phyloP scores from a whole-genome alignment of 2,329 filamentous ascomycete genomes.

The Bipolaris gigantea region DNA sequence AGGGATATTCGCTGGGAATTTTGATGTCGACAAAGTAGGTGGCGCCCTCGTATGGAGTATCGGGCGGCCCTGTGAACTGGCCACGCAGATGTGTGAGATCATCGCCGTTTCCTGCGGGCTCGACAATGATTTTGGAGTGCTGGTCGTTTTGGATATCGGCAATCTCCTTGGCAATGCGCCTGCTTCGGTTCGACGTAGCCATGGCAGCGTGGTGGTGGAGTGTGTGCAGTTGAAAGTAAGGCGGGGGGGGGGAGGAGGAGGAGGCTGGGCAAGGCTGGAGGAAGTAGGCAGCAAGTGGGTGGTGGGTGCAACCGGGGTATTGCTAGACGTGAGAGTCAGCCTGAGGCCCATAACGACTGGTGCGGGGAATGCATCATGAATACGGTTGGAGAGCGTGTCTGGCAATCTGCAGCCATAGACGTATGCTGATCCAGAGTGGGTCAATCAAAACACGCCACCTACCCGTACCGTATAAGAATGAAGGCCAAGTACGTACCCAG shows the following conservation, averaged over 20 bases:
- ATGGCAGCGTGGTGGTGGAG: conserved; percentile 43
- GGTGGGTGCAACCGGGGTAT: conserved; percentile 5
- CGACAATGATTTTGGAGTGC: conserved; percentile 74
- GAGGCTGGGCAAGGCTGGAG: conserved; percentile 6
- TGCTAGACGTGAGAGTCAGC: conserved; percentile 13
- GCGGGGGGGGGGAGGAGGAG: conserved; percentile 4
- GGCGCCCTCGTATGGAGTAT: conserved; percentile 90
- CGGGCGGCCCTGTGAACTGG: conserved; percentile 81
- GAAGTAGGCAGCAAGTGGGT: conserved; percentile 8
- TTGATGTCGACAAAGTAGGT: conserved; percentile 80
- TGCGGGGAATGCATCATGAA: conserved; percentile 7
- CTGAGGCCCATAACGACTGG: conserved; percentile 6
- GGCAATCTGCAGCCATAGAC: not conserved
- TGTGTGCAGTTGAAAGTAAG: not conserved
- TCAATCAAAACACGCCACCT: not conserved
- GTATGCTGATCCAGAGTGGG: not conserved
- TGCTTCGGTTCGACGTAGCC: conserved; percentile 57
- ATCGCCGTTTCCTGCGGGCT: conserved; percentile 62
- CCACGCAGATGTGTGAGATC: conserved; percentile 83
- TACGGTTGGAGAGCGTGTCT: conserved; percentile 19
- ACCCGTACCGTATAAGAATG: not conserved
- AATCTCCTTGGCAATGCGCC: conserved; percentile 74
- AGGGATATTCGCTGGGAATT: conserved; percentile 88
- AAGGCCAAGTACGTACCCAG: conserved; percentile 9
- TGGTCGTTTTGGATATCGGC: conserved; percentile 73